Base-by-base conservation (phyloP, 371 early-diverging fungal species). In the Coemansia sp. region DNA sequence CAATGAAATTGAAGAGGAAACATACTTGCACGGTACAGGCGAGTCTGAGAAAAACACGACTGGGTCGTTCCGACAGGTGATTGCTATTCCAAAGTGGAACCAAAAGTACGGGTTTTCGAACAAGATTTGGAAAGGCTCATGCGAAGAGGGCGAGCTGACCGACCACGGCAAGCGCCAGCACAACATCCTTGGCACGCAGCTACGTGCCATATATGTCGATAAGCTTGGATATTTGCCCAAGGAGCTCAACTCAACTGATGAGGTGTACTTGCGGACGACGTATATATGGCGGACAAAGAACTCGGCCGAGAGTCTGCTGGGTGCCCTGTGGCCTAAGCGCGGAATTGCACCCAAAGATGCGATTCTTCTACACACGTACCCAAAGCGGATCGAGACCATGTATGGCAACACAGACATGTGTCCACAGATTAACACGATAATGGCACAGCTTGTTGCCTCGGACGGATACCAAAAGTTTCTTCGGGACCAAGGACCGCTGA, bases 271-370 rank as follows among this genome's bases (percentile, higher is more conserved):
- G 8, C 46, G 76, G 6, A 63, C 63, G 3, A 79, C 80, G 49
- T 73, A 84, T 54, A 36, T 73, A 19, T 82, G 84, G 84, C 83
- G 87, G 21, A 87, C 87, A 3, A 78, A 81, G 21, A 82, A 85
- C 53, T 84, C 86, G 15, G 86, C 82, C 0, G 78, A 83, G 67
- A 75, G 80, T 52, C 58, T 87, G 29, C 63, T 87, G 58, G 80
- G 78, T 39, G 84, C 84, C 5, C 46, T 86, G 28, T 87, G 80
- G 68, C 83, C 88, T 2, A 51, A 63, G 17, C 62, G 70, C 23
- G 49, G 48, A 7, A 39, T 63, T 21, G 7, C 54, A 3, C 61
- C 76, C 2, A 58, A 28, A 5, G 24, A 24, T 0, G 46, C 73
- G 2, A 73, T 80, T 36, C 79, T 82, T 12, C 65, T 85, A 1